Evolutionary conservation across 1,284 basidiomycete genomes (phyloP).

Genomic region (Tranzscheliella williamsii): DNA sequence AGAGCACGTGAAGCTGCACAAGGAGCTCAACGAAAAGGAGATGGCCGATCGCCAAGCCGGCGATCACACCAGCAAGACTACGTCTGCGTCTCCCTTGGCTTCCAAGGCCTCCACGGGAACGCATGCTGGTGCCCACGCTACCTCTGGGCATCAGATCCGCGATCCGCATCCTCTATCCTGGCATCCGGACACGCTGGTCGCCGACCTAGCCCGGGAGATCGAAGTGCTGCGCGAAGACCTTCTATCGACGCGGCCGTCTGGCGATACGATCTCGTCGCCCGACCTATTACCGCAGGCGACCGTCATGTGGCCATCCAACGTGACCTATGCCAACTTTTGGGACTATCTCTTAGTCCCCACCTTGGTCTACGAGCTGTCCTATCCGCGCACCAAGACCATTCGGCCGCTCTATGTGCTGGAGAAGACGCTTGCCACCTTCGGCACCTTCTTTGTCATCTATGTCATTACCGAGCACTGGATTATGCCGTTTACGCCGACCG

Average conservation of each 20-base stretch:
- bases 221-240: constrained; percentile 78
- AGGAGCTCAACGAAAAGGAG: constrained; percentile 10
- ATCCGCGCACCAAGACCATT: constrained; percentile 83
- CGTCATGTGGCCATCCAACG: constrained; percentile 79
- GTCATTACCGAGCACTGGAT: constrained; percentile 91
- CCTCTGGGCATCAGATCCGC: too few relatives aligned
- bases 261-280: not conserved
- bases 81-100: not conserved
- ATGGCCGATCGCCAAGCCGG: constrained; percentile 12
- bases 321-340: constrained; percentile 80
- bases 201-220: constrained; percentile 75
- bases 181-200: constrained; percentile 73
- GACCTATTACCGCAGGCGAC: constrained; percentile 20
- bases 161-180: constrained; percentile 70
- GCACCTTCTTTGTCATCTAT: constrained; percentile 84
- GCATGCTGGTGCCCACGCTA: not conserved
- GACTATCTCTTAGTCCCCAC: constrained; percentile 89
- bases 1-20: constrained; percentile 30
- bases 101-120: not conserved
- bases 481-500: constrained; percentile 64
- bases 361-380: constrained; percentile 93
- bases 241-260: constrained; percentile 54
- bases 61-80: not conserved
- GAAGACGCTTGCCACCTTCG: constrained; percentile 91
- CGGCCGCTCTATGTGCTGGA: constrained; percentile 90